Evolutionary conservation across 2,329 filamentous ascomycete genomes (phyloP), one percentile per base, ranked within the genome.

Genomic region (Stagonosporopsis cucurbitacearum): DNA sequence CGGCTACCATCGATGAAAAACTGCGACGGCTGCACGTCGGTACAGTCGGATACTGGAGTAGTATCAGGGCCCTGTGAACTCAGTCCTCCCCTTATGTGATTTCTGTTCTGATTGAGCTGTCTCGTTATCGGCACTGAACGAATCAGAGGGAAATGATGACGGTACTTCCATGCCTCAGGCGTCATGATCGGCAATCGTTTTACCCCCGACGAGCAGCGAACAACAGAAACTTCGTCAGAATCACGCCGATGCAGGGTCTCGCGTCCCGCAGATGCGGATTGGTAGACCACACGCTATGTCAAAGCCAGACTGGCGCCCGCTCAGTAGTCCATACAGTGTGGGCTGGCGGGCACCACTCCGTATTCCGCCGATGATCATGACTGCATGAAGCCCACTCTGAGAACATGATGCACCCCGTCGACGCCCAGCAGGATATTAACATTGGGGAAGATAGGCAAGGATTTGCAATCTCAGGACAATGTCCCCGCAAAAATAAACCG

Each of bases 161-260:
- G 52, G 48, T 47, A 55, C 50, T 48, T 39, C 41, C 32, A 39
- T 60, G 59, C 66, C 65, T 71, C 51, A 67, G 66, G 64, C 68
- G 68, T 71, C 65, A 71, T 70, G 68, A 71, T 71, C 67, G 62
- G 55, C 68, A 61, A 25, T 48, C 17, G 32, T 26, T 37, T 54
- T 36, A 48, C 64, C 53, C 15, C 51, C 52, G 35, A 25, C 53
- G 66, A 53, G 59, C 26, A 53, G 59, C 49, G 58, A 67, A 47
- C 62, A 57, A 59, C 53, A 63, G 57, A 66, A 63, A 63, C 58
- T 60, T 65, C 49, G 59, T 57, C 61, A 50, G 54, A 57, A 62
- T 54, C 62, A 61, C 62, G 58, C 58, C 46, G 55, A 67, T 45
- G 66, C 67, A 70, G 66, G 66, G 66, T 66, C 67, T 62, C 42